Conservation (phyloP, 129 eudicot genomes). For the Centrapalus pauciflorus region DNA sequence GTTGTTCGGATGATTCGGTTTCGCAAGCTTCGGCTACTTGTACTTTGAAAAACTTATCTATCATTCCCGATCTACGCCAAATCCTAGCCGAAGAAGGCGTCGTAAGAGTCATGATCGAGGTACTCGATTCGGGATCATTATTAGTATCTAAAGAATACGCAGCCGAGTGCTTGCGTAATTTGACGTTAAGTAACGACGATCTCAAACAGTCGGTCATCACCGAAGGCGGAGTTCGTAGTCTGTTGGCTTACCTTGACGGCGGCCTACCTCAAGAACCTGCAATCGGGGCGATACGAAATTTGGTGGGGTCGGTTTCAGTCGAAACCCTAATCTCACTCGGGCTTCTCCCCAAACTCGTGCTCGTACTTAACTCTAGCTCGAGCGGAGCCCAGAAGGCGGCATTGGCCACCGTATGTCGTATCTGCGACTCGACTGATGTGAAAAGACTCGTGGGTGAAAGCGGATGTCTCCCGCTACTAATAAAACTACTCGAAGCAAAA, state of each 20-base stretch:
- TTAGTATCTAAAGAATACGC: conserved; percentile 68
- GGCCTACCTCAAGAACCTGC: conserved; percentile 78
- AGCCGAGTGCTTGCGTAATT: conserved; percentile 76
- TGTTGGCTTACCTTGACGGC: conserved; percentile 57
- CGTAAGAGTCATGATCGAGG: conserved; percentile 55
- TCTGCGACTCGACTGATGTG: conserved; percentile 48
- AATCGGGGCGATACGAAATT: conserved; percentile 58
- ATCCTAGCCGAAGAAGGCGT: conserved; percentile 66
- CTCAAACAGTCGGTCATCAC: conserved; percentile 41
- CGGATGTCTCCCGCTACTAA: conserved; percentile 62
- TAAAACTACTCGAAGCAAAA: conserved; percentile 75
- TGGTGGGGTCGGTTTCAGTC: conserved; percentile 47
- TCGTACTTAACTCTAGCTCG: conserved; percentile 51
- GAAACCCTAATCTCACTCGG: conserved; percentile 43
- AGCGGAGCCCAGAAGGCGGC: conserved; percentile 67
- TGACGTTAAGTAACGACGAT: conserved; percentile 55
- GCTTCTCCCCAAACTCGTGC: conserved; percentile 58
- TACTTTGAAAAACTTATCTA: conserved; percentile 68
- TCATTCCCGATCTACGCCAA: conserved; percentile 58
- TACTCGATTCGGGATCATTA: conserved; percentile 50
- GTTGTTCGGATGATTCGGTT: conserved; percentile 62
- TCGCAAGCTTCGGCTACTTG: conserved; percentile 75
- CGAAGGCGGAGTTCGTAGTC: conserved; percentile 65
- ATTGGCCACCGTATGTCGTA: conserved; percentile 46
- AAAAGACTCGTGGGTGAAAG: conserved; percentile 67